Conservation (phyloP, 2,329 filamentous ascomycete genomes). For the Thielaviopsis euricoi region DNA sequence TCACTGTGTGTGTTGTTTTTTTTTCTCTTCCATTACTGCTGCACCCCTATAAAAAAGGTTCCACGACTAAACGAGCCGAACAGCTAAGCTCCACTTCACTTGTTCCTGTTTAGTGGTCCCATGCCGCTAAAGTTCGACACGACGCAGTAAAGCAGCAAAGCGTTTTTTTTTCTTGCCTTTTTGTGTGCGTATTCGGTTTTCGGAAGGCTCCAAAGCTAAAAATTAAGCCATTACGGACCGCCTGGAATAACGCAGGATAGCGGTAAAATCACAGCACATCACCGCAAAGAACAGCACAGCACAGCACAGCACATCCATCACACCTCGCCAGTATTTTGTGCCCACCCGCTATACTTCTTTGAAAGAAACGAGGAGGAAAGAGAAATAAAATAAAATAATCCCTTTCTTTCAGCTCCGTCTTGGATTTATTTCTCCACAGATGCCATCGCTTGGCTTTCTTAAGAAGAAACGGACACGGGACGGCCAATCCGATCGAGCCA, state of each 20-base stretch:
- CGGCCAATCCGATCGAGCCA: conserved; percentile 53
- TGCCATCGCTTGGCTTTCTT: conserved; percentile 91
- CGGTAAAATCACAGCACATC: not conserved
- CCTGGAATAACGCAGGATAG: no score
- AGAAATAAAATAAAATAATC: not conserved
- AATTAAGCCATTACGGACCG: no score
- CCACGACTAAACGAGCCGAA: not conserved
- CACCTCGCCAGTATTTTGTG: not conserved
- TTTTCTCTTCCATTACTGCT: not conserved
- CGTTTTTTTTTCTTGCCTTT: no score
- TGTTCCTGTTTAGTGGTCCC: no score
- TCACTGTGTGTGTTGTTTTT: no score
- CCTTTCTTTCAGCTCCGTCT: not conserved
- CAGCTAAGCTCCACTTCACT: not conserved
- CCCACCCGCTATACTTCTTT: not conserved
- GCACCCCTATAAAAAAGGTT: not conserved
- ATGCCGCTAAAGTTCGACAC: no score
- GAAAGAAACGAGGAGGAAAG: not conserved
- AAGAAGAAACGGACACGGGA: conserved; percentile 99
- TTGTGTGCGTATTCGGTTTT: no score
- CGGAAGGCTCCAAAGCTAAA: no score
- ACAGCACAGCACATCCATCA: no score
- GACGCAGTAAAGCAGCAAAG: no score
- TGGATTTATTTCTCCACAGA: conserved; percentile 27
- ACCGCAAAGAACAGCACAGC: no score